phyloP scores from a whole-genome alignment of 2,329 filamentous ascomycete genomes.

The Trichoderma citrinoviride region DNA sequence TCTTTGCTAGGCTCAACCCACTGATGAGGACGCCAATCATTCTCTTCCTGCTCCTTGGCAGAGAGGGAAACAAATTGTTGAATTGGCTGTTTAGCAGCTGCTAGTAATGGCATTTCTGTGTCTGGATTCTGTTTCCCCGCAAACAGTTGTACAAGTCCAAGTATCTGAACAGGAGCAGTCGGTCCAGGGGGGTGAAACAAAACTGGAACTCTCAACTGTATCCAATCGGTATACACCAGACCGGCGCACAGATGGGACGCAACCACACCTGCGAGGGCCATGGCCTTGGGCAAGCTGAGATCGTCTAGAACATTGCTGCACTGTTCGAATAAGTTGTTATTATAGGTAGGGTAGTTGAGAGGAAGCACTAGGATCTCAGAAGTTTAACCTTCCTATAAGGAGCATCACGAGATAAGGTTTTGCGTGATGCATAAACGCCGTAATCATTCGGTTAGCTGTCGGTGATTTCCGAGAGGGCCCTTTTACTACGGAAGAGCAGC shows the following conservation, averaged over 20 bases:
- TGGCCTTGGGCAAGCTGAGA: no score
- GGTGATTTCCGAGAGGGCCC: conserved; percentile 12
- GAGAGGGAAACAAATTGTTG: background rate
- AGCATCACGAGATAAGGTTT: background rate
- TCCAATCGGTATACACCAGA: background rate
- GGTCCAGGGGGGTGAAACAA: conserved; percentile 12
- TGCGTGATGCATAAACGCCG: background rate
- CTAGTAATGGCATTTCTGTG: background rate
- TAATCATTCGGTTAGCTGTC: background rate
- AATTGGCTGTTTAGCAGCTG: background rate
- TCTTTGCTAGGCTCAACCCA: background rate
- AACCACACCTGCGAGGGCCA: background rate
- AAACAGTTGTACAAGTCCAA: background rate
- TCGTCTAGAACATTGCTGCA: no score
- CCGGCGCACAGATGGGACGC: background rate
- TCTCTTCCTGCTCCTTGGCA: background rate
- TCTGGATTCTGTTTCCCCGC: background rate
- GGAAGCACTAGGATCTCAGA: background rate
- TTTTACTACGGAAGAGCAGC: background rate
- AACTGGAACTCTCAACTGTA: background rate
- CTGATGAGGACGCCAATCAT: background rate
- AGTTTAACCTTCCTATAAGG: background rate
- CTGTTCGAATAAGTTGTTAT: background rate
- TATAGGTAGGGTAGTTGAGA: background rate
- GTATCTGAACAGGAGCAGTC: conserved; percentile 11